Base-by-base conservation (phyloP, 2,329 filamentous ascomycete genomes). In the Alternaria dauci region DNA sequence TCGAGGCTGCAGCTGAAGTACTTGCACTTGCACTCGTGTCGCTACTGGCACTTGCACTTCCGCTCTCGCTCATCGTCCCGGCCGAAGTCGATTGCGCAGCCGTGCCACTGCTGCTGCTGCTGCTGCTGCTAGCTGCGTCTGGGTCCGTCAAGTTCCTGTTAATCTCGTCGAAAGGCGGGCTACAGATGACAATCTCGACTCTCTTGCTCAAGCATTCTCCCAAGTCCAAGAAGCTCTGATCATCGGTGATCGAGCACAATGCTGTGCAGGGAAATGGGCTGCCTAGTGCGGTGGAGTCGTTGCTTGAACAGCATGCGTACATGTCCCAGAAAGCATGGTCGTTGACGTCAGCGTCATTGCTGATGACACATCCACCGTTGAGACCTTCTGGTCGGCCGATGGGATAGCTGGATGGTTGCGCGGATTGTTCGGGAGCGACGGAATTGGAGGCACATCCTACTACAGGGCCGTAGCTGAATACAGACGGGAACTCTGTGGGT, bases 261-360 rank as follows among this genome's bases (percentile, higher is more conserved):
- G 63, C 56, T 3, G 63, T 67, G 42, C 54, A 63, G 12, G 58
- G 58, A n/a, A 39, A 34, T 18, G 61, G 58, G 11, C 20, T 41
- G 7, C 67, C 67, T 2, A 43, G 30, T 0, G 63, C 54, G 2
- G 30, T 43, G 18, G 67, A 50, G 7, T 66, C 57, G 3, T 47
- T 42, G 1, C 58, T 47, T 32, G 65, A 61, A 50, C 67, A 71
- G 44, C 66, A 71, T 5, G 48, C 62, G 20, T 71, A 70, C 36
- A 70, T 42, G 43, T 71, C 67, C 67, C 67, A 71, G 58, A 71
- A 71, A 11, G 67, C 62, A 20, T 71, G 65, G n/a, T 62, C 52
- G 38, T 69, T 71, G 61, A 69, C 36, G 9, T 58, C 61, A 5
- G 52, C 62, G 12, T 61, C 67, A 23, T 70, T 71, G 55, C 66